Conservation (phyloP, 768 basidiomycete genomes). For the Lactarius deliciosus region DNA sequence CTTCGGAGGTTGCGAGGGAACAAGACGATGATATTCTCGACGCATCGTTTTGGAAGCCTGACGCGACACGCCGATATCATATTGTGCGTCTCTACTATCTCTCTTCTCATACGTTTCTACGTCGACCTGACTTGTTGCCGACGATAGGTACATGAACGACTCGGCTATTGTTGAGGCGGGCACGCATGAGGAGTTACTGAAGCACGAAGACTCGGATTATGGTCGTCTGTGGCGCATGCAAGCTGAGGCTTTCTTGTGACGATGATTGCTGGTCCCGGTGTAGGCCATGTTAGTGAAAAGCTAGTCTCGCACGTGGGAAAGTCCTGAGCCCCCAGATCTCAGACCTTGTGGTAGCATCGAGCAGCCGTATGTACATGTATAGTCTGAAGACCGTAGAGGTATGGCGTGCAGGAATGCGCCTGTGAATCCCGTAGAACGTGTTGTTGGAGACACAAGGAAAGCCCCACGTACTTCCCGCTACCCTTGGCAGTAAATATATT, state of each 20-base stretch:
- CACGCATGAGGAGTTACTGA: conserved; percentile 60
- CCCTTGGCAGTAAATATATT: too few species aligned
- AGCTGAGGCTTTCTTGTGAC: conserved; percentile 57
- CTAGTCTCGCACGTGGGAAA: too few species aligned
- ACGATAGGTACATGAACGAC: conserved; percentile 64
- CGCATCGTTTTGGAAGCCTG: conserved; percentile 66
- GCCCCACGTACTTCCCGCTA: too few species aligned
- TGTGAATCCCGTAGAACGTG: too few species aligned
- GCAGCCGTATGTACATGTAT: too few species aligned
- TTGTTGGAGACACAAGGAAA: too few species aligned
- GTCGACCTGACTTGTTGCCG: neutral
- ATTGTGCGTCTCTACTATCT: conserved; percentile 7
- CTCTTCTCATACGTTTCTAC: neutral
- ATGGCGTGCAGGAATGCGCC: too few species aligned
- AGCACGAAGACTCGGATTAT: conserved; percentile 56
- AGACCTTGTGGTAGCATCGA: too few species aligned
- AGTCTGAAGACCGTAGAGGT: too few species aligned
- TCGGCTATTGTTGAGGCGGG: conserved; percentile 62
- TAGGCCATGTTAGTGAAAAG: neutral
- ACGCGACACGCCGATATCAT: conserved; percentile 51
- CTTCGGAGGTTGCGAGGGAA: conserved; percentile 64
- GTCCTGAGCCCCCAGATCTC: too few species aligned
- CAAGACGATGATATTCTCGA: conserved; percentile 84
- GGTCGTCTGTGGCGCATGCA: conserved; percentile 74
- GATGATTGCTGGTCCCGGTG: neutral